These are phyloP conservation scores for Sugiyamaella novakii DNA, from an alignment of 1,139 yeast species.

Conservation along the genomic window DNA sequence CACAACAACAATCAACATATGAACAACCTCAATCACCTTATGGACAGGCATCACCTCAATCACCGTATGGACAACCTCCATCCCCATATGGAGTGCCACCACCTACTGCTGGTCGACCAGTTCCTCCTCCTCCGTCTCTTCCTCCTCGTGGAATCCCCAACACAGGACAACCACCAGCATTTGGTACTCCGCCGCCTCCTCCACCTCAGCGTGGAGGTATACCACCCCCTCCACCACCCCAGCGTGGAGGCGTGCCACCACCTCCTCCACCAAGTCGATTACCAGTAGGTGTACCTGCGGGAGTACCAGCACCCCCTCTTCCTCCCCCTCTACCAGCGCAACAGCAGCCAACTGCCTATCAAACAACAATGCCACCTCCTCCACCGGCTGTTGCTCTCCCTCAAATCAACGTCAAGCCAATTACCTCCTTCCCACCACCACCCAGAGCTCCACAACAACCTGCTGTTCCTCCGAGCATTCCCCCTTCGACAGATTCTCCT, in stretches of 20 bases:
- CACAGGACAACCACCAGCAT: constrained; percentile 30
- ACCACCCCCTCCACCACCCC: constrained; percentile 34
- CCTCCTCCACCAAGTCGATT: constrained; percentile 35
- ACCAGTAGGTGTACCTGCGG: constrained; percentile 2
- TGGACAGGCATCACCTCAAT: constrained; percentile 40
- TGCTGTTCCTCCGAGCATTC: constrained; percentile 2
- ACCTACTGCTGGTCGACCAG: constrained; percentile 34
- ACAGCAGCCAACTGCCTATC: constrained; percentile 19
- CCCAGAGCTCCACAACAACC: constrained; percentile 28
- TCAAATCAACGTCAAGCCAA: constrained; percentile 14
- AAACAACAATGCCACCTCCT: constrained; percentile 36
- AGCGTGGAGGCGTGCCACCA: constrained; percentile 23
- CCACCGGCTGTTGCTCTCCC: constrained; percentile 24
- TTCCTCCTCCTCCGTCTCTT: constrained; percentile 29
- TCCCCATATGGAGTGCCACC: constrained; percentile 42
- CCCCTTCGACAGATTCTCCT: constrained; percentile 36
- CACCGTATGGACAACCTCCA: constrained; percentile 35
- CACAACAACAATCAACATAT: constrained; percentile 32
- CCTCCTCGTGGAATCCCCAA: constrained; percentile 27
- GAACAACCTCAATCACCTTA: constrained; percentile 24
- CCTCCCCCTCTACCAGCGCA: constrained; percentile 22
- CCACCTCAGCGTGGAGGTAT: constrained; percentile 29
- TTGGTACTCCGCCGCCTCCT: constrained; percentile 32
- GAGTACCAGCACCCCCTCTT: constrained; percentile 21
- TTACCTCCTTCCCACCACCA: constrained; percentile 33